A percentile compares a stretch with the other conserved stretches of the same genome.
Conservation (phyloP, 371 early-diverging fungal genomes). For the Rhizopus stolonifer region DNA sequence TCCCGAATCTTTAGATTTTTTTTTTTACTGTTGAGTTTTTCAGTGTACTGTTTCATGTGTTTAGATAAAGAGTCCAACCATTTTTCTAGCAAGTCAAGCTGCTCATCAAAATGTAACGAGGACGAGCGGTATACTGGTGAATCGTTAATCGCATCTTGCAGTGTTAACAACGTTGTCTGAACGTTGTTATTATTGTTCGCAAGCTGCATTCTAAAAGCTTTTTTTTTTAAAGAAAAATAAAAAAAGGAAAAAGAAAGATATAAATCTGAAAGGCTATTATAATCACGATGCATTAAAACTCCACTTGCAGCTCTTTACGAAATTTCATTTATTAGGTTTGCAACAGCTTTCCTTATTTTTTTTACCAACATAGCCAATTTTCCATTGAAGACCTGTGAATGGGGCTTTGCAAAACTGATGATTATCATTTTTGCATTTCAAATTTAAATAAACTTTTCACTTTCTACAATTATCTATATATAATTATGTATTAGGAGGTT, state of each 20-base stretch:
- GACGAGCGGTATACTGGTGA: conserved; percentile 70
- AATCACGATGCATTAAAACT: neutral
- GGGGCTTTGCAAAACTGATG: too few relatives aligned
- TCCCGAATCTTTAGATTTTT: neutral
- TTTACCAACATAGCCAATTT: neutral
- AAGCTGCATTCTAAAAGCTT: conserved; percentile 8
- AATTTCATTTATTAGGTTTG: neutral
- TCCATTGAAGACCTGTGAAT: too few relatives aligned
- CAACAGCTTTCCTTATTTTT: neutral
- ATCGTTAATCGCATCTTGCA: conserved; percentile 69
- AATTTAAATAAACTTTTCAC: too few relatives aligned
- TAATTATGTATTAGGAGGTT: too few relatives aligned
- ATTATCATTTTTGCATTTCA: too few relatives aligned
- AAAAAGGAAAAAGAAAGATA: neutral
- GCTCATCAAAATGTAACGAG: conserved; percentile 64
- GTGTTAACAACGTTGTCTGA: conserved; percentile 38
- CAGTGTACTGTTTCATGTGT: conserved; percentile 44
- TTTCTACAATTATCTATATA: too few relatives aligned
- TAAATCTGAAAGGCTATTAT: neutral
- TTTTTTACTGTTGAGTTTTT: conserved; percentile 48
- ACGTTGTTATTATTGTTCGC: conserved; percentile 8
- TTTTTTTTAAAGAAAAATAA: neutral
- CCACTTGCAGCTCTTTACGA: neutral
- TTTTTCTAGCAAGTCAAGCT: conserved; percentile 62
- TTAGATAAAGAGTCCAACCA: conserved; percentile 61